phyloP scores from a whole-genome alignment of 2,329 filamentous ascomycete species.

The Fusarium protoensiforme region DNA sequence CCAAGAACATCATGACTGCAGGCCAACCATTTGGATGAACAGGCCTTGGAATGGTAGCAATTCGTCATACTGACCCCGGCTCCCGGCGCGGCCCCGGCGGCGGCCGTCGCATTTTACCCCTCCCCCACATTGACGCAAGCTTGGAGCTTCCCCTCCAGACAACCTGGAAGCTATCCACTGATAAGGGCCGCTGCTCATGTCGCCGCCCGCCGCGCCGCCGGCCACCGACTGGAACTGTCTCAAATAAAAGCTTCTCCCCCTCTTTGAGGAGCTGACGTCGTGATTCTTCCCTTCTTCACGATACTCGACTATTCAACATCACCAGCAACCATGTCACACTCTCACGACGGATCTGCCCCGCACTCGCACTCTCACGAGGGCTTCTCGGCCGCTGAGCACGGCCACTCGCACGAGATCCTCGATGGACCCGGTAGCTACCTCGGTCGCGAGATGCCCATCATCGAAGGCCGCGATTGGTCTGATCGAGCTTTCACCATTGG shows the following conservation, averaged over 20 bases:
- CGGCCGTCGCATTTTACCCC: conserved; percentile 1
- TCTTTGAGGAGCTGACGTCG: background rate
- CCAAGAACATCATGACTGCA: too few species aligned
- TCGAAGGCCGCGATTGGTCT: conserved; percentile 87
- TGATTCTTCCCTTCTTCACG: background rate
- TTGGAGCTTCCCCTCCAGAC: conserved; percentile 24
- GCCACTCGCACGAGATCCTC: conserved; percentile 95
- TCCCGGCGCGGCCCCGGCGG: background rate
- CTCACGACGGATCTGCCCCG: conserved; percentile 65
- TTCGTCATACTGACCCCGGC: background rate
- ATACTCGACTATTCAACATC: background rate
- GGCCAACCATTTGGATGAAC: too few species aligned
- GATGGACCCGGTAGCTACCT: conserved; percentile 92
- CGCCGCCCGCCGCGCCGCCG: background rate
- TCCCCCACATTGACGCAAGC: conserved; percentile 27
- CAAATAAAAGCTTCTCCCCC: conserved; percentile 14
- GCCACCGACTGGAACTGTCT: conserved; percentile 9
- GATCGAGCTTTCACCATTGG: conserved; percentile 94
- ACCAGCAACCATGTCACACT: conserved; percentile 53
- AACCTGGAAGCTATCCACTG: background rate
- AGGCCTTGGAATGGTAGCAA: background rate
- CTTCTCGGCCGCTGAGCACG: conserved; percentile 76
- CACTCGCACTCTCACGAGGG: conserved; percentile 68
- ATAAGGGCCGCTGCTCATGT: conserved; percentile 16
- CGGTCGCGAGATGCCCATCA: conserved; percentile 91